Evolutionary conservation across 2,329 filamentous ascomycete genomes (phyloP).

Genomic region (Beauveria bassiana): DNA sequence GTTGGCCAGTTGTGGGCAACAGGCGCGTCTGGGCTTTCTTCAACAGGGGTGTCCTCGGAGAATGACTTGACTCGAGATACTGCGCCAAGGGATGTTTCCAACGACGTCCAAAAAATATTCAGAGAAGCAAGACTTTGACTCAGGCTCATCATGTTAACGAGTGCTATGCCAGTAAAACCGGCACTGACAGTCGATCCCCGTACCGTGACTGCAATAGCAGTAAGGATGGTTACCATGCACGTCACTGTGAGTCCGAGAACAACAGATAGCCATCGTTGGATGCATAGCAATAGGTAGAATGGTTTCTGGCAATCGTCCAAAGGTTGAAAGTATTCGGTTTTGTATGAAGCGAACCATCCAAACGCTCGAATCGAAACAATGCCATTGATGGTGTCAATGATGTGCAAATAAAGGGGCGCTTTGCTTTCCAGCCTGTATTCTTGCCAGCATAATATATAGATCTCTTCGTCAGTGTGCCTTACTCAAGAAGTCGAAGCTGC

Average conservation of each 20-base stretch:
- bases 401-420: conserved; percentile 24
- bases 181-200: conserved; percentile 5
- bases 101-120: conserved; percentile 21
- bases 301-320: conserved; percentile 2
- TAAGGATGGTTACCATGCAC: conserved; percentile 34
- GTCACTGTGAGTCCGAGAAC: conserved; percentile 40
- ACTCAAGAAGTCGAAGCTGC: conserved; percentile 13
- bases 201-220: conserved; percentile 30
- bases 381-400: conserved; percentile 36
- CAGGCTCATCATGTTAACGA: conserved; percentile 18
- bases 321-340: not conserved
- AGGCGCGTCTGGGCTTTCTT: conserved; percentile 1
- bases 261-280: conserved; percentile 34
- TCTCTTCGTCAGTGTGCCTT: not conserved
- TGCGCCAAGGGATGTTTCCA: conserved; percentile 17
- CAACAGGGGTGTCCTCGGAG: conserved; percentile 5
- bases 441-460: not conserved
- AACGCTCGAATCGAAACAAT: conserved; percentile 42
- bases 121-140: conserved; percentile 19
- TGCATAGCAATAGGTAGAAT: conserved; percentile 6
- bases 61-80: conserved; percentile 10
- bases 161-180: conserved; percentile 14
- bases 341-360: conserved; percentile 31
- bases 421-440: conserved; percentile 22
- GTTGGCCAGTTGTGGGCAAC: conserved; percentile 4